A percentile compares a stretch with the other conserved stretches of the same genome.
Conservation (phyloP, 1,284 basidiomycete genomes). For the Singerocomus inundabilis region DNA sequence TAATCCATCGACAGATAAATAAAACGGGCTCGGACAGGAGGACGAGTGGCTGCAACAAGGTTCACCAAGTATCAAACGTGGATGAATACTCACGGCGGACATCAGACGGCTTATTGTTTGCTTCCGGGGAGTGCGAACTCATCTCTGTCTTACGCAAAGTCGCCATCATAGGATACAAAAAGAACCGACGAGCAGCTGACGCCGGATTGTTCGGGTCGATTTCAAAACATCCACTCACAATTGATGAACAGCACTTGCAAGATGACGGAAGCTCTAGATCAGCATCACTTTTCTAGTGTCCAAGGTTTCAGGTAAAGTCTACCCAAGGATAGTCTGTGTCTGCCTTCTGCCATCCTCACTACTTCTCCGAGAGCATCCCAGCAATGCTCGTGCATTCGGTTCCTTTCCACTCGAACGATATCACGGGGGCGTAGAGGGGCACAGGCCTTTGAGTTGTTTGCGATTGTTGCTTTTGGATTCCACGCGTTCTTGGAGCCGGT, state of each 20-base stretch:
- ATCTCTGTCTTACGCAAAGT: background rate
- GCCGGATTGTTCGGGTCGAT: background rate
- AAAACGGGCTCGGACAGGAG: background rate
- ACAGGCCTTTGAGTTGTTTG: constrained; percentile 23
- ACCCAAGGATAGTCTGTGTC: constrained; percentile 30
- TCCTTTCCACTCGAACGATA: constrained; percentile 15
- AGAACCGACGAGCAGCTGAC: background rate
- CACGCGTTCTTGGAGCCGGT: constrained; percentile 36
- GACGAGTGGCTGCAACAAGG: constrained; percentile 16
- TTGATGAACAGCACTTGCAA: background rate
- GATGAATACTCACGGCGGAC: constrained; percentile 1
- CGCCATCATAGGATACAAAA: constrained; percentile 1
- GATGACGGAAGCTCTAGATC: background rate
- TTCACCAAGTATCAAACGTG: constrained; percentile 4
- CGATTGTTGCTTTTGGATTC: constrained; percentile 42
- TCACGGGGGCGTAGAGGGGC: constrained; percentile 8
- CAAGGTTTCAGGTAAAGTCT: constrained; percentile 30
- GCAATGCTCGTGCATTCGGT: constrained; percentile 26
- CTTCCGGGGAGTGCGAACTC: background rate
- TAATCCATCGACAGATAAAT: constrained; percentile 16
- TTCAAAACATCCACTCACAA: constrained; percentile 12
- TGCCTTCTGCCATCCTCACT: constrained; percentile 34
- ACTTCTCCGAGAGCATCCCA: constrained; percentile 35
- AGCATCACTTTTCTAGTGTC: constrained; percentile 14
- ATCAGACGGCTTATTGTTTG: constrained; percentile 17